These are phyloP conservation scores for Colletotrichum tabaci DNA, from an alignment of 2,329 filamentous ascomycete species.

Conservation along the genomic window DNA sequence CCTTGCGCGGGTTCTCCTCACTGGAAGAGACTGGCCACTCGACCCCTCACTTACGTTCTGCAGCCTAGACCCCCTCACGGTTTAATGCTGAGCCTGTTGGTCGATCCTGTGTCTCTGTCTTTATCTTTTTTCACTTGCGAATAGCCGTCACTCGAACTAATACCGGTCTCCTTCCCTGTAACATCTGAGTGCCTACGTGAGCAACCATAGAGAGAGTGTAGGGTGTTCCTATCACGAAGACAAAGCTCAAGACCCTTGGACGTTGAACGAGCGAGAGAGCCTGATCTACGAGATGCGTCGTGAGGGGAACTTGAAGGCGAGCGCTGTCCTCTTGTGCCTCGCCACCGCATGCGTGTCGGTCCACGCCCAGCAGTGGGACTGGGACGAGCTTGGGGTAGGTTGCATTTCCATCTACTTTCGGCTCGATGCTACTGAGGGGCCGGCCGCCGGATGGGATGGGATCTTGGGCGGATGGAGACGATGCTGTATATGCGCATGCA, in stretches of 20 bases:
- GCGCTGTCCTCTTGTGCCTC: background rate
- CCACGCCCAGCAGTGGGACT: conserved; percentile 19
- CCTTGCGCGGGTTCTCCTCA: conserved; percentile 16
- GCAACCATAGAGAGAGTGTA: background rate
- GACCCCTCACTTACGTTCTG: background rate
- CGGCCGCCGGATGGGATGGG: background rate
- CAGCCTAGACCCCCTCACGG: background rate
- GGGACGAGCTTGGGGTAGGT: conserved; percentile 37
- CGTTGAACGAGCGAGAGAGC: background rate
- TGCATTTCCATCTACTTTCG: conserved; percentile 8
- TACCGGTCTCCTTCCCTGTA: background rate
- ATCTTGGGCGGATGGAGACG: background rate
- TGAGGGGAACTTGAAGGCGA: background rate
- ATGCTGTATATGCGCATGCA: background rate
- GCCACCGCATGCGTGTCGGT: conserved; percentile 16
- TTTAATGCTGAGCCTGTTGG: background rate
- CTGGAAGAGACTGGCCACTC: background rate
- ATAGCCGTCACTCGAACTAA: background rate
- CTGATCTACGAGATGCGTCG: conserved; percentile 8
- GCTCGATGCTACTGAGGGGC: background rate
- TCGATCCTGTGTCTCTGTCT: too few relatives aligned
- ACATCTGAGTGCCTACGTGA: background rate
- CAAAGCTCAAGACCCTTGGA: background rate
- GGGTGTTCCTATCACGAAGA: background rate
- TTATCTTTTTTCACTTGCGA: too few relatives aligned